Base-by-base conservation (phyloP, 805 yeast species). In the Kodamaea laetipori region DNA sequence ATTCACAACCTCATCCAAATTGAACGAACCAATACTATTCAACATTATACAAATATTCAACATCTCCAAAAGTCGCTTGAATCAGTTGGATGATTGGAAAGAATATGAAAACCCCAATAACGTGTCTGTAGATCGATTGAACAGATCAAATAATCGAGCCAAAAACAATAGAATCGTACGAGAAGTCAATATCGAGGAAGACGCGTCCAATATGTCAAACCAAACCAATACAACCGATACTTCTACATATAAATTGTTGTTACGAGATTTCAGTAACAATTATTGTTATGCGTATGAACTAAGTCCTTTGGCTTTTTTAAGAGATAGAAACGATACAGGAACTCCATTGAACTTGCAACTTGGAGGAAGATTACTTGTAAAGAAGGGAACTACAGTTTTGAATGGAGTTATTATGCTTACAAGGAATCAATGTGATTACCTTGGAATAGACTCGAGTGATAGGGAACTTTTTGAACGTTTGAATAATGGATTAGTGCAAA, bases 281-380 rank as follows among this genome's bases (percentile, higher is more conserved):
- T 57, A 74, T 12, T 69, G 76, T 43, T 82, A 71, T 55, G 94
- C 80, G 0, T 69, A 81, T 33, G 90, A 84, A 53, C 49, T 52
- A 43, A 52, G 70, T 12, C 79, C 76, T 40, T 52, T 84, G 28
- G 59, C 69, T 1, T 82, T 83, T 61, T 55, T 81, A 28, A 57
- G 71, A 28, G 54, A 43, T 43, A 47, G 4, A 43, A 49, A 43
- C 38, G 45, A 41, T 37, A 55, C 52, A 27, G 55, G 46, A 11
- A 74, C 71, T 1, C 73, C 73, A 34, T 54, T 58, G 13, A 33
- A 33, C 6, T 17, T 48, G 7, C 40, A 23, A 3, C 35, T 81
- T 37, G 92, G 90, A 0, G 77, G 84, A 0, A 77, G 78, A 45
- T 37, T 84, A n/a, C 53, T 80, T 8, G 66, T 84, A 1, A 71